Percentiles rank a stretch among this genome's conserved stretches.
These are phyloP conservation scores for Diplodia seriata DNA, from an alignment of 2,329 filamentous ascomycete genomes.

Conservation along the genomic window DNA sequence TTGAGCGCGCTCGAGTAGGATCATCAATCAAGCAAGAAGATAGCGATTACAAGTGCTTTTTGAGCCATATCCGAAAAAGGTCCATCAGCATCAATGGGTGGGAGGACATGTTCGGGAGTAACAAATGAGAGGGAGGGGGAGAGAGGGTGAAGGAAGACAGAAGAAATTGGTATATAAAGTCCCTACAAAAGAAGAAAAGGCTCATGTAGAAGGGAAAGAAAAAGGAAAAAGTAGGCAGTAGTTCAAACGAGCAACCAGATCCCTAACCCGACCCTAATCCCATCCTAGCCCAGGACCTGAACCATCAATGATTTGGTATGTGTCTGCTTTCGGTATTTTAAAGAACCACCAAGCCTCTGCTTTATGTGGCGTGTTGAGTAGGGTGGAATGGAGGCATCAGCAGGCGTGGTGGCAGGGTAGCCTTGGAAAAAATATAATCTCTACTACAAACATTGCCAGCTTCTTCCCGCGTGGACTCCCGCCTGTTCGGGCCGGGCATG, in stretches of 20 bases:
- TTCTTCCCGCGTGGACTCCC: neutral
- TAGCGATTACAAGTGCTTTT: neutral
- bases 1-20: neutral
- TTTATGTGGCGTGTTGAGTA: neutral
- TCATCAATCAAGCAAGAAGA: neutral
- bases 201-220: neutral
- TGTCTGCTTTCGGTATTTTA: constrained; percentile 1
- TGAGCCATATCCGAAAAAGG: neutral
- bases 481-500: neutral
- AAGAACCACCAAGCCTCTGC: neutral
- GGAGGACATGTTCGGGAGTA: neutral
- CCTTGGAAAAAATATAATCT: constrained; percentile 16
- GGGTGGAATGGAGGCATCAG: neutral
- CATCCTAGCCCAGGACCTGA: neutral
- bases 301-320: neutral
- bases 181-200: constrained; percentile 8
- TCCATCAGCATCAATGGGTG: neutral
- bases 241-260: neutral
- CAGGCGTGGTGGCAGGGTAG: neutral
- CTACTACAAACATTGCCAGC: constrained; percentile 22
- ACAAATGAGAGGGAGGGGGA: neutral
- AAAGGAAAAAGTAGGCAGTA: no score
- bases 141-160: neutral
- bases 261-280: neutral
- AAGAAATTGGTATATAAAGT: constrained; percentile 26